These are phyloP conservation scores for Populus davidiana DNA, from an alignment of 345 rosid genomes.

Conservation along the genomic window DNA sequence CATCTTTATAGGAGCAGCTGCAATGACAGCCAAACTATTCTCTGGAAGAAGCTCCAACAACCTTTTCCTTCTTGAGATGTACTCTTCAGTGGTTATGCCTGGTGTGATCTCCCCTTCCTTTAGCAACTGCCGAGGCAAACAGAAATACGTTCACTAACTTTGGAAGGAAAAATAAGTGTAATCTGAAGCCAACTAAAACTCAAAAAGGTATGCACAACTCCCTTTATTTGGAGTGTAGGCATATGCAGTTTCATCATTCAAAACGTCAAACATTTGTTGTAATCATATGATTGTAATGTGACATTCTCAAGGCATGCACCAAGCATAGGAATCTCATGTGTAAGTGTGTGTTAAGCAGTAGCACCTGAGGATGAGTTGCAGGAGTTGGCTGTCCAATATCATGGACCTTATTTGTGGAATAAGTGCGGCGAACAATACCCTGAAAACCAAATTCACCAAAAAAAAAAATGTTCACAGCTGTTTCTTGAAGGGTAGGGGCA, in stretches of 20 bases:
- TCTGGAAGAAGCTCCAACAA: conserved; percentile 77
- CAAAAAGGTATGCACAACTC: neutral
- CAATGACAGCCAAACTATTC: conserved; percentile 68
- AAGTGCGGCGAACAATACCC: conserved; percentile 39
- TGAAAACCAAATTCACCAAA: conserved; percentile 31
- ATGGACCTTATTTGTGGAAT: conserved; percentile 44
- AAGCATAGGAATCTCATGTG: neutral
- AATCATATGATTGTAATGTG: neutral
- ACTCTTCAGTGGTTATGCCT: conserved; percentile 68
- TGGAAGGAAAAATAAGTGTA: neutral
- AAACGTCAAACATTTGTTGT: neutral
- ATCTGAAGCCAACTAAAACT: neutral
- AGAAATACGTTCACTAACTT: neutral
- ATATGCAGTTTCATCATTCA: neutral
- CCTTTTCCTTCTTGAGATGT: conserved; percentile 64
- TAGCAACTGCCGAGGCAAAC: conserved; percentile 50
- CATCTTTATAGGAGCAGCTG: conserved; percentile 91
- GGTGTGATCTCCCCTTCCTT: conserved; percentile 90
- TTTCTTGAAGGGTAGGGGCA: neutral
- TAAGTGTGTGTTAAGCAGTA: neutral
- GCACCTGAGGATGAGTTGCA: conserved; percentile 85
- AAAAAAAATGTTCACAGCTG: neutral
- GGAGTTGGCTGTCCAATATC: conserved; percentile 92
- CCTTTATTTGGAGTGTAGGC: too few species aligned
- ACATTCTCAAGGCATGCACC: neutral